Conservation (phyloP, 1,284 basidiomycete species). For the Heimioporus punctisporus region DNA sequence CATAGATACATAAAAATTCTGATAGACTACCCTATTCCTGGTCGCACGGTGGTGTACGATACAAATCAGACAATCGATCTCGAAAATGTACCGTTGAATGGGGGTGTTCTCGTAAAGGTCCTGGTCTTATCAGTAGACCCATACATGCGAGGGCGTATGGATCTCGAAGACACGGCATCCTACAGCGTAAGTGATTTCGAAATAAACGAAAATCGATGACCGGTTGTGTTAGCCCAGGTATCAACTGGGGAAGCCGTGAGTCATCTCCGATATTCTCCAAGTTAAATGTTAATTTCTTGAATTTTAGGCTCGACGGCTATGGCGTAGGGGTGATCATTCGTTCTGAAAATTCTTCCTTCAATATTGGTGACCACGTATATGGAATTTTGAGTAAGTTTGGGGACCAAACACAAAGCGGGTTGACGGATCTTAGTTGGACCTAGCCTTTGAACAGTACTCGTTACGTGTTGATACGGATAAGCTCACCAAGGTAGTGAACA, state of each 20-base stretch:
- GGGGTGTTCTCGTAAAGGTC: conserved; percentile 1
- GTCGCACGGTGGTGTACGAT: conserved; percentile 1
- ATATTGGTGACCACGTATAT: conserved; percentile 3
- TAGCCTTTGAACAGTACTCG: conserved; percentile 14
- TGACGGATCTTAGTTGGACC: too few species aligned
- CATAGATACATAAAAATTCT: not conserved
- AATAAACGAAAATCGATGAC: not conserved
- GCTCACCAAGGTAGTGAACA: conserved; percentile 10
- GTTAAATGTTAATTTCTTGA: not conserved
- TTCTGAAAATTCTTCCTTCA: conserved; percentile 1
- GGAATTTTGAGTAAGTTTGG: not conserved
- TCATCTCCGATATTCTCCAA: not conserved
- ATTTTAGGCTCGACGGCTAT: not conserved
- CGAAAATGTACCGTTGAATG: conserved; percentile 2
- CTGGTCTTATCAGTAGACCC: conserved; percentile 2
- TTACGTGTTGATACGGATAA: not conserved
- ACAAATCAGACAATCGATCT: conserved; percentile 3
- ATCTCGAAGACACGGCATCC: too few species aligned
- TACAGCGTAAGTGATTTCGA: not conserved
- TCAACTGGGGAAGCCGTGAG: conserved; percentile 1
- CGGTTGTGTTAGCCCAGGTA: not conserved
- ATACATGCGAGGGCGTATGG: not conserved
- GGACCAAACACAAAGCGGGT: not conserved
- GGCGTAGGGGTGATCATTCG: conserved; percentile 1
- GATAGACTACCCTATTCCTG: too few species aligned